phyloP scores from a whole-genome alignment of 2,329 filamentous ascomycete species.

The Nemania diffusa region DNA sequence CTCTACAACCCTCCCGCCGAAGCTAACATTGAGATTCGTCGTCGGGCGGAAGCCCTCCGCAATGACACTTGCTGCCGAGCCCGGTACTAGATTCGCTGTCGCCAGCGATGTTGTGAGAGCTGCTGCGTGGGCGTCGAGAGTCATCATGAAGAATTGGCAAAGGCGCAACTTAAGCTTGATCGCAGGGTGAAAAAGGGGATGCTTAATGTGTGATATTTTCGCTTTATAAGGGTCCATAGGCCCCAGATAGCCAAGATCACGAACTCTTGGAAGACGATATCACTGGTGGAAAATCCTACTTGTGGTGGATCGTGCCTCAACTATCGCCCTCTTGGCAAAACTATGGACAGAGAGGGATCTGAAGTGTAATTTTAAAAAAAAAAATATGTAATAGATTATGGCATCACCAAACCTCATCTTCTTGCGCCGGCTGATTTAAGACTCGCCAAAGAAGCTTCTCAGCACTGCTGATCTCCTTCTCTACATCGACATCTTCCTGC shows the following conservation, averaged over 20 bases:
- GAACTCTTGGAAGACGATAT: constrained; percentile 5
- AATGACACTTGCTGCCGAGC: constrained; percentile 54
- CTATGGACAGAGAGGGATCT: neutral
- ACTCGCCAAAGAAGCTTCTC: constrained; percentile 5
- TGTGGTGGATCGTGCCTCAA: constrained; percentile 25
- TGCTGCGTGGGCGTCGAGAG: constrained; percentile 38
- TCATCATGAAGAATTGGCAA: constrained; percentile 30
- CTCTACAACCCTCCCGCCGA: constrained; percentile 49
- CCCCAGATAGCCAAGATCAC: neutral
- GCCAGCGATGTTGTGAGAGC: constrained; percentile 49
- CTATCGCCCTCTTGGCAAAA: constrained; percentile 23
- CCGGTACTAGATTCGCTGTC: constrained; percentile 55
- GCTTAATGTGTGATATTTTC: neutral
- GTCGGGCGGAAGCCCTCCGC: constrained; percentile 56
- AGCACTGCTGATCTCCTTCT: constrained; percentile 23
- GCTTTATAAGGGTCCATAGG: constrained; percentile 4
- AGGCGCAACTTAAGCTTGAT: neutral
- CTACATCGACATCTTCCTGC: constrained; percentile 10
- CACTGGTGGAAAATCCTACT: constrained; percentile 35
- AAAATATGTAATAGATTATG: no score
- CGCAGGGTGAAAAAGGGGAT: neutral
- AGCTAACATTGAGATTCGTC: constrained; percentile 53
- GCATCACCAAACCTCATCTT: neutral
- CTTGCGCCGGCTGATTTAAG: neutral
- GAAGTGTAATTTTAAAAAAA: neutral